Base-by-base conservation (phyloP, 768 basidiomycete species). In the Harrya chromipes region DNA sequence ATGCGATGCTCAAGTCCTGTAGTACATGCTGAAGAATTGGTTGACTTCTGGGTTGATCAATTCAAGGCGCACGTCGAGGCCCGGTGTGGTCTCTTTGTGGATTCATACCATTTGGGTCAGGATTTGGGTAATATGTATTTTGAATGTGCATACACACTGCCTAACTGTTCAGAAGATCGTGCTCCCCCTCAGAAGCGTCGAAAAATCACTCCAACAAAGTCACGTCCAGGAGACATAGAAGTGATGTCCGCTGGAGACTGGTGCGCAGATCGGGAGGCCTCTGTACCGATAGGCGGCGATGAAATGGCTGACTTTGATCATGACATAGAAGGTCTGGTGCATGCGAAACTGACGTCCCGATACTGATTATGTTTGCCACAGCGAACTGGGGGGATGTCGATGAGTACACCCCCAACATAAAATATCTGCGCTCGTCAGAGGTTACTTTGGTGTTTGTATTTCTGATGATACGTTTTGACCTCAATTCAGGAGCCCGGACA, bases 401-500 rank as follows among this genome's bases (percentile, higher is more conserved):
- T 40, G 58, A 62, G 19, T 48, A 50, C 23, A 53, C 54, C 12
- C 54, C 50, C 14, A 47, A 54, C 35, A 40, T 53, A n/a, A 59
- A 44, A 45, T 51, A 69, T 38, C 55, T 69, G 55, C 74, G 75
- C 38, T 79, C 85, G 4, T 88, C 86, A 24, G 85, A 90, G 74
- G 86, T 52, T 84, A 69, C 78, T 40, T 21, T 23, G 10, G 44
- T 46, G 42, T 34, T 40, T 51, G 7, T 10, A 2, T 21, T 37
- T 40, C n/a, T 11, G n/a, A 42, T 24, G 34, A 39, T 16, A 26
- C 24, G 27, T 21, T 39, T 47, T 69, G 36, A 68, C 40, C 36
- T 12, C 11, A 33, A 52, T n/a, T 36, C 58, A 90, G 90, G 88
- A 90, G 70, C 89, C 89, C 40, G 90, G 87, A 26, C 86, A 88